Conservation (phyloP, 2,329 filamentous ascomycete genomes). For the Aspergillus clavatus region DNA sequence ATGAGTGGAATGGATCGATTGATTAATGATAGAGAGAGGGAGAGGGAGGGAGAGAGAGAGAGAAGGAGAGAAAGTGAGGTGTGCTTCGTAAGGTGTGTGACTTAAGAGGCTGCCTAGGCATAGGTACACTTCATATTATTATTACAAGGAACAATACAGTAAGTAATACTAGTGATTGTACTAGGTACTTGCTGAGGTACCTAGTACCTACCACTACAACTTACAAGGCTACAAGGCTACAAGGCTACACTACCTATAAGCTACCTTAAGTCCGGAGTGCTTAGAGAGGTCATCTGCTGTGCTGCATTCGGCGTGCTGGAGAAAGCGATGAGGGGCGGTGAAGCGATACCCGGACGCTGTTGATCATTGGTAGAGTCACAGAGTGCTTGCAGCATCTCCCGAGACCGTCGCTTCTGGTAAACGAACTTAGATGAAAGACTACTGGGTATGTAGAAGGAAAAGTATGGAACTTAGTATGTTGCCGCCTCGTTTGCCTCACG, state of each 20-base stretch:
- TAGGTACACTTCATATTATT: no score
- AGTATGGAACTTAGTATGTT: no score
- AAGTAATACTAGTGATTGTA: not conserved
- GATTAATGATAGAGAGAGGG: not conserved
- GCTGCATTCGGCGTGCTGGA: constrained; percentile 14
- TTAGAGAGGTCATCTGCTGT: constrained; percentile 11
- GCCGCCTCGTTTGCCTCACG: no score
- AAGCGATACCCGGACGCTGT: no score
- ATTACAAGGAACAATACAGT: no score
- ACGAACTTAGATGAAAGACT: no score
- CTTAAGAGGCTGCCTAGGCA: constrained; percentile 6
- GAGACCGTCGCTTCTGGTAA: no score
- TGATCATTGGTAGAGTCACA: not conserved
- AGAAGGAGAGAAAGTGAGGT: constrained; percentile 6
- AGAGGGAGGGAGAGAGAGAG: not conserved
- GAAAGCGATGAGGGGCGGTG: constrained; percentile 22
- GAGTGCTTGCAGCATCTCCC: no score
- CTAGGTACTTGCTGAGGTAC: not conserved
- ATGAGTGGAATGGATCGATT: not conserved
- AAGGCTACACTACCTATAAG: no score
- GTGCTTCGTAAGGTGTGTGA: constrained; percentile 3
- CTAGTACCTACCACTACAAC: not conserved
- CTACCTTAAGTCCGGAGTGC: no score
- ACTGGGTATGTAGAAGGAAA: no score
- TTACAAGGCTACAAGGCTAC: no score